These are phyloP conservation scores for Sporisorium exsertum DNA, from an alignment of 1,284 basidiomycete species.

Conservation along the genomic window DNA sequence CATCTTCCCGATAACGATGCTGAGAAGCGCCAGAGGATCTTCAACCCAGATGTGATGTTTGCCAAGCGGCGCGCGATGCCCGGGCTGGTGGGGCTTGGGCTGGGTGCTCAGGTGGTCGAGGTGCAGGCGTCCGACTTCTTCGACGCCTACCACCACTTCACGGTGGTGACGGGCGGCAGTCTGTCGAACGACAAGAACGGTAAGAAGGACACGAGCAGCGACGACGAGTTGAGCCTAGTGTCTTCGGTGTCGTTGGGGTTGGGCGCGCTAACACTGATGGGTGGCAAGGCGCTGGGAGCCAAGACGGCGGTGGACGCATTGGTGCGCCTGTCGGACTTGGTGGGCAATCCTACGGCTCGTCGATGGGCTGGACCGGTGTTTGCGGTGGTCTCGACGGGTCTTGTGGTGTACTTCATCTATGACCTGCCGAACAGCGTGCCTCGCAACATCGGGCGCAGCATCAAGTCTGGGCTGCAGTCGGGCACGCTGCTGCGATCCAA, in stretches of 20 bases:
- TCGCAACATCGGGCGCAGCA: conserved; percentile 74
- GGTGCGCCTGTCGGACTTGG: conserved; percentile 73
- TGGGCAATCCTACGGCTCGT: conserved; percentile 83
- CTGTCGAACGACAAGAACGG: conserved; percentile 55
- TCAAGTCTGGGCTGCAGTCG: conserved; percentile 50
- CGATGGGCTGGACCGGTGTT: conserved; percentile 89
- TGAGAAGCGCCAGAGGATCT: conserved; percentile 74
- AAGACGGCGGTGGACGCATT: conserved; percentile 64
- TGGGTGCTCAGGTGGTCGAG: conserved; percentile 61
- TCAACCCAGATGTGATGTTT: conserved; percentile 98
- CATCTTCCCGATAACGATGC: conserved; percentile 76
- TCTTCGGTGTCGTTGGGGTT: conserved; percentile 60
- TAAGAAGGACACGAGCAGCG: conserved; percentile 73
- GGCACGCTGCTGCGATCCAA: conserved; percentile 26
- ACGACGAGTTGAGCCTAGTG: conserved; percentile 59
- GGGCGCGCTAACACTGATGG: conserved; percentile 88
- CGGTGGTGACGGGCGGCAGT: conserved; percentile 55
- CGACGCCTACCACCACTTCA: conserved; percentile 79
- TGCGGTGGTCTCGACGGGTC: conserved; percentile 79
- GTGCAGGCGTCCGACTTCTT: conserved; percentile 80
- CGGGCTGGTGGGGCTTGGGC: conserved; percentile 59
- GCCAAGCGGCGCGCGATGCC: conserved; percentile 72
- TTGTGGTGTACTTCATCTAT: conserved; percentile 84
- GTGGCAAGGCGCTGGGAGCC: conserved; percentile 80
- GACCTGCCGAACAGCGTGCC: conserved; percentile 92